phyloP scores from a whole-genome alignment of 164 flowering plant species.

The Euptelea pleiosperma region DNA sequence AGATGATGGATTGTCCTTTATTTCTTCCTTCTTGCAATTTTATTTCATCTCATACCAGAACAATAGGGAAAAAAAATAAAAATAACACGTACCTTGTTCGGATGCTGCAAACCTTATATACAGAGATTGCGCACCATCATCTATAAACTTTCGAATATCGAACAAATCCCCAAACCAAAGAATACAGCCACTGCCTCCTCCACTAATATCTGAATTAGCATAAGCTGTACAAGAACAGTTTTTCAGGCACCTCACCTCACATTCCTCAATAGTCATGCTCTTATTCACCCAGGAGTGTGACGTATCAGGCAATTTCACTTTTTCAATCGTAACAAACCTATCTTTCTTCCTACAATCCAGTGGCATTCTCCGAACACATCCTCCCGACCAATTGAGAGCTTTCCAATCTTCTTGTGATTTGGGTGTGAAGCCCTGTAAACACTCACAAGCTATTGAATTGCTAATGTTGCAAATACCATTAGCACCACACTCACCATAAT shows the following conservation, averaged over 20 bases:
- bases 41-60: no score
- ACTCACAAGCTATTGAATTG: slow-evolving; percentile 22
- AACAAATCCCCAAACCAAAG: no score
- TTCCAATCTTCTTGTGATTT: slow-evolving; percentile 24
- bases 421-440: slow-evolving; percentile 43
- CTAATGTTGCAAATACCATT: slow-evolving; percentile 27
- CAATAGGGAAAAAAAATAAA: no score
- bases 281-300: neutral
- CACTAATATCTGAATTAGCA: no score
- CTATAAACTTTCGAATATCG: neutral
- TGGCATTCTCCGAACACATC: slow-evolving; percentile 35
- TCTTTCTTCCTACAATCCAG: slow-evolving; percentile 27
- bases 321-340: slow-evolving; percentile 16
- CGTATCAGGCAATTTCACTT: slow-evolving; percentile 26
- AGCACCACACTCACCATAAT: slow-evolving; percentile 28
- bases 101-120: no score
- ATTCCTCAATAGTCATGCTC: slow-evolving; percentile 18
- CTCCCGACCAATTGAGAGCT: slow-evolving; percentile 23
- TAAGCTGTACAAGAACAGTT: slow-evolving; percentile 29
- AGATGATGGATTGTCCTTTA: no score
- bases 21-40: no score
- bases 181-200: no score
- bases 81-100: no score
- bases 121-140: neutral
- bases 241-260: slow-evolving; percentile 18